Conservation (phyloP, 2,329 filamentous ascomycete species). For the Leptodontidium sp. region DNA sequence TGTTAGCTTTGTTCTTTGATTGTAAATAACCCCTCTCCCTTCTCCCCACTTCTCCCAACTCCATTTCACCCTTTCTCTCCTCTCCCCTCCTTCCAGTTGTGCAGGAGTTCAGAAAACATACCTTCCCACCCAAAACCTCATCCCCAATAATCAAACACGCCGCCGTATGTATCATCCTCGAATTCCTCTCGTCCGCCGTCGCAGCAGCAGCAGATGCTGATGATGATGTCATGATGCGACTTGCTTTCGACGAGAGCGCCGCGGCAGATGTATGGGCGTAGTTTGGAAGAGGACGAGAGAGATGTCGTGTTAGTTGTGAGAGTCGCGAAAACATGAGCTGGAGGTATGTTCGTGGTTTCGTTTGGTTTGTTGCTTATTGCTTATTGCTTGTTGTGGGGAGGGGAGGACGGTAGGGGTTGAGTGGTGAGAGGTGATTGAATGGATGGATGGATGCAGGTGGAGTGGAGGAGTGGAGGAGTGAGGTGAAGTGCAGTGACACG, state of each 20-base stretch:
- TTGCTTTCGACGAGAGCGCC: constrained; percentile 26
- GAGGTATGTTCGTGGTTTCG: background rate
- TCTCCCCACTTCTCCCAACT: background rate
- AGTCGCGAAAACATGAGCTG: constrained; percentile 77
- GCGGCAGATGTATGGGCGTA: constrained; percentile 55
- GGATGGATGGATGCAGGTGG: background rate
- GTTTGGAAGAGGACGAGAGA: constrained; percentile 68
- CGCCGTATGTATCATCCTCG: constrained; percentile 83
- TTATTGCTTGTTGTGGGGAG: background rate
- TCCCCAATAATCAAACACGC: constrained; percentile 97
- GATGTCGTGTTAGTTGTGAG: constrained; percentile 75
- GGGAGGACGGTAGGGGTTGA: background rate
- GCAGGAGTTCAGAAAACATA: constrained; percentile 50
- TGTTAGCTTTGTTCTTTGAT: constrained; percentile 44
- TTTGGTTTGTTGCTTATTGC: background rate
- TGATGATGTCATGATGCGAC: constrained; percentile 55
- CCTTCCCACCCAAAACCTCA: constrained; percentile 95
- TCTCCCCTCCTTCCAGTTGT: background rate
- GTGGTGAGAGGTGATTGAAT: background rate
- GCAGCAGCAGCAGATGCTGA: constrained; percentile 33
- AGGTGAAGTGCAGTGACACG: background rate
- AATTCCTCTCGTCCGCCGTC: constrained; percentile 62
- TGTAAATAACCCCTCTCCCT: background rate
- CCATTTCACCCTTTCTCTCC: background rate
- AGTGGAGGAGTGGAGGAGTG: background rate